These are phyloP conservation scores for Austroboletus niveus DNA, from an alignment of 1,284 basidiomycete genomes.

Conservation along the genomic window DNA sequence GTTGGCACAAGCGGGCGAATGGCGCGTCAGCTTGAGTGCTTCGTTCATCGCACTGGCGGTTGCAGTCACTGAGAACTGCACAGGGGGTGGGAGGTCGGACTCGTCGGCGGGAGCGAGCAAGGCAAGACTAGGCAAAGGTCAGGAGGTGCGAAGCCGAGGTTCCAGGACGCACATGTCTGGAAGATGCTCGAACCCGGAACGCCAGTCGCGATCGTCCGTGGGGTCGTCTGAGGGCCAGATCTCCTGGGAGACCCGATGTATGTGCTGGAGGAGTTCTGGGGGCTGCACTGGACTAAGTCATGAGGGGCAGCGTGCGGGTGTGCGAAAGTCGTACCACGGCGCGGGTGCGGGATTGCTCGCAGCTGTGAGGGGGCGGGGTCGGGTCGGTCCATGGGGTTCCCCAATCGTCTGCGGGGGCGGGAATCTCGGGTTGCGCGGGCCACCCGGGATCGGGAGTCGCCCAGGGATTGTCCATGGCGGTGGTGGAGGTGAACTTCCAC, in stretches of 20 bases:
- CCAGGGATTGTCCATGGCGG: conserved; percentile 67
- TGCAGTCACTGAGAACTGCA: conserved; percentile 53
- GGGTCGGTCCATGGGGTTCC: conserved; percentile 38
- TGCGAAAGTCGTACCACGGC: conserved; percentile 49
- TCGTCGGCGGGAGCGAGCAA: conserved; percentile 43
- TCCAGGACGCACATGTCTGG: conserved; percentile 54
- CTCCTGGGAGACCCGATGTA: conserved; percentile 48
- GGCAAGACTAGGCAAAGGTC: conserved; percentile 25
- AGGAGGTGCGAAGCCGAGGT: conserved; percentile 1
- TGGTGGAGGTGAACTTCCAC: background rate
- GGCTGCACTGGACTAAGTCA: conserved; percentile 46
- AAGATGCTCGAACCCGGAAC: conserved; percentile 44
- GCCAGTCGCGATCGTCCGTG: conserved; percentile 33
- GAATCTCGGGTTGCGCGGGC: conserved; percentile 14
- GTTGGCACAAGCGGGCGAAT: conserved; percentile 46
- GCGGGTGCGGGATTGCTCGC: conserved; percentile 59
- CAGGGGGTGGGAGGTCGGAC: conserved; percentile 40
- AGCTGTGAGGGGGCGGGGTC: conserved; percentile 50
- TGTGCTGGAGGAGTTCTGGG: conserved; percentile 58
- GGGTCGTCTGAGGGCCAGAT: conserved; percentile 43
- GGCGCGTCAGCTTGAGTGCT: conserved; percentile 59
- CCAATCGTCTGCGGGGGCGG: conserved; percentile 45
- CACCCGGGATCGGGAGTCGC: conserved; percentile 35
- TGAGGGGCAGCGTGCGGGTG: conserved; percentile 17
- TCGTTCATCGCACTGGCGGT: conserved; percentile 56